Percentiles rank a stretch among this genome's conserved stretches.
phyloP scores from a whole-genome alignment of 2,329 filamentous ascomycete genomes.

The Colletotrichum shisoi region DNA sequence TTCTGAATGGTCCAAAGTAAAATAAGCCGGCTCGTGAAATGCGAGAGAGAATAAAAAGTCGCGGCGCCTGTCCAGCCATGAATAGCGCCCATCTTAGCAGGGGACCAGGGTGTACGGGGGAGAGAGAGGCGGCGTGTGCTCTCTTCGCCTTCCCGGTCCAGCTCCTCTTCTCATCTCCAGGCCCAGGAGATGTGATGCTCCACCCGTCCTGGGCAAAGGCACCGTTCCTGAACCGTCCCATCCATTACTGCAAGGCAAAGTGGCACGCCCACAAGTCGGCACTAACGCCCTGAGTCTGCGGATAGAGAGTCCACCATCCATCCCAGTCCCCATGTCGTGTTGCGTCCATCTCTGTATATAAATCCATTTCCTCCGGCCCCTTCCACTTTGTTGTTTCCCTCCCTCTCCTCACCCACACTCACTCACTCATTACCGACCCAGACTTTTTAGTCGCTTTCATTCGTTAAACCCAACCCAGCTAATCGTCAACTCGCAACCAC shows the following conservation, averaged over 20 bases:
- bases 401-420: conserved; percentile 60
- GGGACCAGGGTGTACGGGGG: conserved; percentile 21
- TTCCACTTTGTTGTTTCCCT: conserved; percentile 46
- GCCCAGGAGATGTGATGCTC: conserved; percentile 34
- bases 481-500: conserved; percentile 48
- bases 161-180: conserved; percentile 39
- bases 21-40: conserved; percentile 40
- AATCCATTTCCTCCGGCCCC: conserved; percentile 52
- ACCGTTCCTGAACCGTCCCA: conserved; percentile 39
- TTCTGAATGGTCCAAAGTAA: conserved; percentile 40
- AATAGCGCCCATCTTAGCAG: conserved; percentile 29
- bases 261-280: conserved; percentile 34
- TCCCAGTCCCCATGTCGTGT: conserved; percentile 32
- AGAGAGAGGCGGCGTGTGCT: conserved; percentile 30
- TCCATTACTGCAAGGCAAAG: conserved; percentile 29
- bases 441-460: conserved; percentile 67
- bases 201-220: conserved; percentile 34
- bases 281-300: conserved; percentile 3
- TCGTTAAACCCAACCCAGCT: conserved; percentile 55
- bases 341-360: conserved; percentile 56
- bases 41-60: conserved; percentile 36
- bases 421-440: conserved; percentile 55
- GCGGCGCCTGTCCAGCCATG: conserved; percentile 24
- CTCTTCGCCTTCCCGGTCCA: conserved; percentile 31
- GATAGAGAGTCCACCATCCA: conserved; percentile 23